A percentile compares a stretch with the other conserved stretches of the same genome.
These are phyloP conservation scores for Podila epigama DNA, from an alignment of 192 early-diverging fungal species.

Conservation along the genomic window DNA sequence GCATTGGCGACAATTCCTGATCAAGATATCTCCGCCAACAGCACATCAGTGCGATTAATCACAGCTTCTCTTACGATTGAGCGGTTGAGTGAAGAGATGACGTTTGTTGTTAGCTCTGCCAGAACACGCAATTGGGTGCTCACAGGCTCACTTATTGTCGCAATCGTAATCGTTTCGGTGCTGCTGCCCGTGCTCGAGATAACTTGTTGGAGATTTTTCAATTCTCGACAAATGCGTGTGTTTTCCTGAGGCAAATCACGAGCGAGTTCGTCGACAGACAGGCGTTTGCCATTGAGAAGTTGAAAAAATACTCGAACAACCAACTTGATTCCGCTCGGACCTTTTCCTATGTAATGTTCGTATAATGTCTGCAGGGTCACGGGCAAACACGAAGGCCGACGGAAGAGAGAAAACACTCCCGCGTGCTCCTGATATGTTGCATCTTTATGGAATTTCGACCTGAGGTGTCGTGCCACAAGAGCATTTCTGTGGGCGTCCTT, in stretches of 20 bases:
- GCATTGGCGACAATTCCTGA: background rate
- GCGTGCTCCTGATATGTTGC: no score
- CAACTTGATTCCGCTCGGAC: background rate
- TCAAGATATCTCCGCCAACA: constrained; percentile 9
- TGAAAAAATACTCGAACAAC: background rate
- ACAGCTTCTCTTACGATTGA: constrained; percentile 3
- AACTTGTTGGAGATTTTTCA: background rate
- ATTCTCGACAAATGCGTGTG: background rate
- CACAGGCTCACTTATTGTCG: background rate
- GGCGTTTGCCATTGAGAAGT: background rate
- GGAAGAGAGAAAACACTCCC: constrained; percentile 14
- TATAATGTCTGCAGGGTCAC: constrained; percentile 6
- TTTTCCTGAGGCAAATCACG: background rate
- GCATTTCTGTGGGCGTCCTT: constrained; percentile 9
- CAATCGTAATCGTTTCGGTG: background rate
- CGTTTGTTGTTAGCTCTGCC: background rate
- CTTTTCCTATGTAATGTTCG: constrained; percentile 7
- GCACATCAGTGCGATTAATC: constrained; percentile 2
- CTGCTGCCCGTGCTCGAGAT: background rate
- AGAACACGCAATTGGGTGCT: background rate
- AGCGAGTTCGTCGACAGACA: background rate
- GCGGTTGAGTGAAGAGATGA: constrained; percentile 9
- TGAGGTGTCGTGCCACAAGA: constrained; percentile 4
- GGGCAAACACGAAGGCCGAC: constrained; percentile 1
- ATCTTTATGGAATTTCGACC: constrained; percentile 17